Evolutionary conservation across 1,139 yeast genomes (phyloP).

Genomic region (Hansenula sp.): DNA sequence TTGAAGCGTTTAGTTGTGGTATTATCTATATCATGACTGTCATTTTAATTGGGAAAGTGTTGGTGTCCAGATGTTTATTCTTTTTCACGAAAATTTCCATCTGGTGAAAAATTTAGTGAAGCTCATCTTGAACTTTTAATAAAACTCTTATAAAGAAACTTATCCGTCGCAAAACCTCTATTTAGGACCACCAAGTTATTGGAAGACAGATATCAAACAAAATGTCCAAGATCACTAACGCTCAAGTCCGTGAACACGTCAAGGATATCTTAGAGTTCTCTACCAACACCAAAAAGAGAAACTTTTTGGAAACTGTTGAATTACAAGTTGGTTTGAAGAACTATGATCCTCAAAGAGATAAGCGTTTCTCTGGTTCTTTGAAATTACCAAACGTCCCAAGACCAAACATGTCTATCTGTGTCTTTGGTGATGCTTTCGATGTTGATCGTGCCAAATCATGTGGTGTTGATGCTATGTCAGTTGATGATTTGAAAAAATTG

Average conservation of each 20-base stretch:
- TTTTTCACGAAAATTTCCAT: background rate
- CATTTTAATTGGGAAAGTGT: too few relatives aligned
- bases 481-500: conserved; percentile 99
- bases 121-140: background rate
- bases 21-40: too few relatives aligned
- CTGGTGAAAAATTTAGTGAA: conserved; percentile 1
- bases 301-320: conserved; percentile 99
- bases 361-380: conserved; percentile 99
- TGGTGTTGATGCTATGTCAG: conserved; percentile 99
- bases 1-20: too few relatives aligned
- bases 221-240: conserved; percentile 92
- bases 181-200: conserved; percentile 37
- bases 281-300: conserved; percentile 97
- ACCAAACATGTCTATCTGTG: conserved; percentile 99
- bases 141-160: background rate
- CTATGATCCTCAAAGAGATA: conserved; percentile 99
- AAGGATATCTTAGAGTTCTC: conserved; percentile 89
- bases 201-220: conserved; percentile 64
- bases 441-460: conserved; percentile 99
- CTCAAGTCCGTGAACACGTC: conserved; percentile 97
- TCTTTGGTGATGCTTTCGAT: conserved; percentile 99
- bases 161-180: conserved; percentile 35
- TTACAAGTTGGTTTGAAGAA: conserved; percentile 99
- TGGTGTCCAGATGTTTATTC: conserved; percentile 9
- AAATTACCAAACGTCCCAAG: conserved; percentile 99